These are phyloP conservation scores for Pichia sp. DNA, from an alignment of 1,139 yeast species.

Conservation along the genomic window DNA sequence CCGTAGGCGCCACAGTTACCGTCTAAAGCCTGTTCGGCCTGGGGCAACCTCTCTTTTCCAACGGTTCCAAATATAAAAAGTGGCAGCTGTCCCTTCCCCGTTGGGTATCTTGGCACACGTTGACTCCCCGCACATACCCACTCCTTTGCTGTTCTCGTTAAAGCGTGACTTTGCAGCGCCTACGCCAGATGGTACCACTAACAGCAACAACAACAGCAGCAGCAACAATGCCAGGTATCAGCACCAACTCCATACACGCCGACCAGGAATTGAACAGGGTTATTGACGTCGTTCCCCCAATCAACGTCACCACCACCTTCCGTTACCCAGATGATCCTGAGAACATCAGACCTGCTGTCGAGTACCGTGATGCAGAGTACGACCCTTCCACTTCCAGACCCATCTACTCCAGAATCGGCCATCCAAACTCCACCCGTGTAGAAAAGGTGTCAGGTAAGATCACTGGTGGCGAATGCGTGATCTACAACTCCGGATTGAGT, in stretches of 20 bases:
- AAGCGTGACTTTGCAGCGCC: too few relatives aligned
- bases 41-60: too few relatives aligned
- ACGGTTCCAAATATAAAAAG: background rate
- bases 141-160: background rate
- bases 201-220: background rate
- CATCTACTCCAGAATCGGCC: conserved; percentile 66
- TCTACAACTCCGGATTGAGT: conserved; percentile 73
- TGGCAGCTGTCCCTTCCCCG: too few relatives aligned
- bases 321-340: conserved; percentile 59
- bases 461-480: conserved; percentile 53
- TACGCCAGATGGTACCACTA: too few relatives aligned
- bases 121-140: background rate
- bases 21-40: too few relatives aligned
- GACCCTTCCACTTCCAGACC: conserved; percentile 30
- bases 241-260: conserved; percentile 57
- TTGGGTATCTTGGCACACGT: too few relatives aligned
- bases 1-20: background rate
- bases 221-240: conserved; percentile 38
- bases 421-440: conserved; percentile 64
- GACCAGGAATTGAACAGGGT: conserved; percentile 43
- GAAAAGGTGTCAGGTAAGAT: conserved; percentile 64
- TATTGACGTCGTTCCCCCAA: conserved; percentile 70
- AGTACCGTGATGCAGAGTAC: conserved; percentile 30
- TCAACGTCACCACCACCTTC: conserved; percentile 76
- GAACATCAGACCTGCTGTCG: conserved; percentile 39